These are phyloP conservation scores for Saccharomycopsis phalli DNA, from an alignment of 1,139 yeast species.

Conservation along the genomic window DNA sequence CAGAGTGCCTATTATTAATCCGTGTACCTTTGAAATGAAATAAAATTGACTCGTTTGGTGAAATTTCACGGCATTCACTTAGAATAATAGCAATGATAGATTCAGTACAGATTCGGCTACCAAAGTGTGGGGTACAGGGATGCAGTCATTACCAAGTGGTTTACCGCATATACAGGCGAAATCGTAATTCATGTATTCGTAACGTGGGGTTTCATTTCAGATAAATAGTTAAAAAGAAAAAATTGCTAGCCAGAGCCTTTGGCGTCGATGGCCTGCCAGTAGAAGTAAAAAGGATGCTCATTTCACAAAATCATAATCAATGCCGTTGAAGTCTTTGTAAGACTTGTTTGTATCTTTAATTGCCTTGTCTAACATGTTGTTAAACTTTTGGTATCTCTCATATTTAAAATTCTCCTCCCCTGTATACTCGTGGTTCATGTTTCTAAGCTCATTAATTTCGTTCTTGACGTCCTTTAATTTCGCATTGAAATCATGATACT, in stretches of 20 bases:
- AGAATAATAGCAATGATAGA: too few species aligned
- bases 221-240: background rate
- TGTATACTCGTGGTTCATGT: slow-evolving; percentile 18
- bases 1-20: too few species aligned
- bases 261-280: background rate
- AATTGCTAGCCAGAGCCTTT: background rate
- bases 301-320: slow-evolving; percentile 15
- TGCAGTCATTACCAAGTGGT: too few species aligned
- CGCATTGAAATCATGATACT: slow-evolving; percentile 18
- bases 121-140: too few species aligned
- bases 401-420: slow-evolving; percentile 19
- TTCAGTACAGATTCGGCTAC: too few species aligned
- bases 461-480: slow-evolving; percentile 16
- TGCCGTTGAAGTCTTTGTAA: slow-evolving; percentile 19
- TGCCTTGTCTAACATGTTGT: slow-evolving; percentile 14
- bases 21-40: too few species aligned
- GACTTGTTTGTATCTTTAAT: slow-evolving; percentile 18
- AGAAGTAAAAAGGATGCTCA: background rate
- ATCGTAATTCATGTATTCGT: too few species aligned
- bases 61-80: too few species aligned
- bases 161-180: too few species aligned
- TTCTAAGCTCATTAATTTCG: slow-evolving; percentile 18
- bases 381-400: slow-evolving; percentile 13
- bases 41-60: too few species aligned
- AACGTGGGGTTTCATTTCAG: background rate